phyloP scores from a whole-genome alignment of 148 eudicot genomes.

The Fallopia convolvulus region DNA sequence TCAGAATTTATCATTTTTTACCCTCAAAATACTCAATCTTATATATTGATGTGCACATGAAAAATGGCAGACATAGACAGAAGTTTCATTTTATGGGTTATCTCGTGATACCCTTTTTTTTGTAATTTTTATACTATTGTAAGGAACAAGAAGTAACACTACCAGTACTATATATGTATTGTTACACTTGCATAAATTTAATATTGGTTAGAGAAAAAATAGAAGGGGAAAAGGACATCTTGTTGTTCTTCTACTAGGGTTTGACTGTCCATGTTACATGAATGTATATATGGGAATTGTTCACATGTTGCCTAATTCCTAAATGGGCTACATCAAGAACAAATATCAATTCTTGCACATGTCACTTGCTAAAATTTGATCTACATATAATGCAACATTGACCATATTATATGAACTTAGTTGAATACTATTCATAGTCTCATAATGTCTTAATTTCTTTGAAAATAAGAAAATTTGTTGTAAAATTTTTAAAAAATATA shows the following conservation, averaged over 20 bases:
- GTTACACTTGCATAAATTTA: not conserved
- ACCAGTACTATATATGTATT: not conserved
- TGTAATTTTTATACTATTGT: slow-evolving; percentile 3
- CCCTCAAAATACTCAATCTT: not conserved
- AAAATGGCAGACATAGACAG: slow-evolving; percentile 9
- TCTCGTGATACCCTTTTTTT: slow-evolving; percentile 12
- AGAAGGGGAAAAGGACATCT: slow-evolving; percentile 1
- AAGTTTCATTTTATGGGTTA: slow-evolving; percentile 1
- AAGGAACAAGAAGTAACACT: not conserved
- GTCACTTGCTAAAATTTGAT: not conserved
- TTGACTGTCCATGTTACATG: slow-evolving; percentile 10
- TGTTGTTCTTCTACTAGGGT: not conserved
- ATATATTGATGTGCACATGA: not conserved
- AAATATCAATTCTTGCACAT: not conserved
- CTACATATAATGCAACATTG: not conserved
- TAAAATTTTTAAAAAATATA: too few species aligned
- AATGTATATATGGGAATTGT: slow-evolving; percentile 2
- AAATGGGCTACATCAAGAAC: not conserved
- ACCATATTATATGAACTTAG: not conserved
- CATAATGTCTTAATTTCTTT: too few species aligned
- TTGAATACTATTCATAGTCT: too few species aligned
- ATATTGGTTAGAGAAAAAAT: not conserved
- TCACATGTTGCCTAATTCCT: slow-evolving; percentile 6
- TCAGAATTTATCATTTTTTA: not conserved
- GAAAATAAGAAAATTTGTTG: too few species aligned